Evolutionary conservation across 495 filamentous ascomycete species (phyloP).

Genomic region (Rhypophila decipiens): DNA sequence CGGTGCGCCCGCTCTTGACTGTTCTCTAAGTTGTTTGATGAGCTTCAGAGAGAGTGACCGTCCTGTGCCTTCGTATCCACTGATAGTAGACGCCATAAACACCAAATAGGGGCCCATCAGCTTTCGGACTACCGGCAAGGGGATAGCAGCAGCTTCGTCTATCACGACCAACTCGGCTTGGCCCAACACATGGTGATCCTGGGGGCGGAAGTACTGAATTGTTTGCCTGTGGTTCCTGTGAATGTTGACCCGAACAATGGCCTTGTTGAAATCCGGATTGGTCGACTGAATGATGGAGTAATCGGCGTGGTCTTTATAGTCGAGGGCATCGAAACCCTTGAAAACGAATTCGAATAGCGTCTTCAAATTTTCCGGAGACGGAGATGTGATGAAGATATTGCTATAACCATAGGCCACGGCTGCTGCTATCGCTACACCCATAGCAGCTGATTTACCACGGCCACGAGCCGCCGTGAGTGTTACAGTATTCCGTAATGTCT

Average conservation of each 20-base stretch:
- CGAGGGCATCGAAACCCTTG: constrained; percentile 92
- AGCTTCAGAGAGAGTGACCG: constrained; percentile 92
- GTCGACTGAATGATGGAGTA: constrained; percentile 98
- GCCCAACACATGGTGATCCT: constrained; percentile 89
- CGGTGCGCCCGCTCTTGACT: constrained; percentile 57
- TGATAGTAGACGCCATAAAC: constrained; percentile 99
- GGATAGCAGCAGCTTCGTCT: constrained; percentile 96
- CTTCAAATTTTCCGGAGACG: constrained; percentile 96
- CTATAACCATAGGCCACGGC: constrained; percentile 94
- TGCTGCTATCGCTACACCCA: constrained; percentile 90
- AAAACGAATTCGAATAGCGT: constrained; percentile 98
- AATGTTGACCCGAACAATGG: constrained; percentile 93
- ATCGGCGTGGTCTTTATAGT: constrained; percentile 89
- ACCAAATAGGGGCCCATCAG: constrained; percentile 97
- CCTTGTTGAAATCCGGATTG: constrained; percentile 98
- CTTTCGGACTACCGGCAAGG: constrained; percentile 83
- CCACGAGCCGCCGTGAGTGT: constrained; percentile 91
- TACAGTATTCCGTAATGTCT: constrained; percentile 89
- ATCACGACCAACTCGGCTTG: constrained; percentile 96
- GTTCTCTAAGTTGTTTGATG: constrained; percentile 94
- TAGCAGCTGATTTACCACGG: constrained; percentile 90
- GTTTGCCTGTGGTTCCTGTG: constrained; percentile 95
- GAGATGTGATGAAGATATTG: constrained; percentile 99
- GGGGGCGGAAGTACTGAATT: constrained; percentile 95
- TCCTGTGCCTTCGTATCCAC: constrained; percentile 97